Percentiles rank a stretch among this genome's conserved stretches.
phyloP scores from a whole-genome alignment of 495 filamentous ascomycete genomes.

The Annulohypoxylon nitens region DNA sequence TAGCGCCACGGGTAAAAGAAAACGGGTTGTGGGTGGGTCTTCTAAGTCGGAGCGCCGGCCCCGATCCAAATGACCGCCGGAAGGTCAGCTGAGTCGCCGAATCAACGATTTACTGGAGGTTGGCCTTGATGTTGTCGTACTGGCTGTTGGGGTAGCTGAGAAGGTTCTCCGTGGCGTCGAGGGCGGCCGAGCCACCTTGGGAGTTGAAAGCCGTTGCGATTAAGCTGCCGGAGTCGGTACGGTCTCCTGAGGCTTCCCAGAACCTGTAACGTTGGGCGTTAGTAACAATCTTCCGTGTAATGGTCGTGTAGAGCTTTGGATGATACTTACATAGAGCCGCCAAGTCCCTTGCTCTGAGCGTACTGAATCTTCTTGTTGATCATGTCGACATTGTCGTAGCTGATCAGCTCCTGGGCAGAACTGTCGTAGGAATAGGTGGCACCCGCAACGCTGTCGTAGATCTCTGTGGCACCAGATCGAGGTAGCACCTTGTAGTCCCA shows the following conservation, averaged over 20 bases:
- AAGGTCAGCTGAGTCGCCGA: background rate
- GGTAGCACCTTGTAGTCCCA: conserved; percentile 85
- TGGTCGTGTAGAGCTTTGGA: no score
- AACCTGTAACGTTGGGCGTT: conserved; percentile 55
- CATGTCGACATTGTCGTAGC: conserved; percentile 78
- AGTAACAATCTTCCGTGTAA: background rate
- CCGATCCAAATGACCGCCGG: conserved; percentile 39
- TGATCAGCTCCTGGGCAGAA: conserved; percentile 69
- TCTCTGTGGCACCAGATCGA: conserved; percentile 60
- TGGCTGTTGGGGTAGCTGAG: conserved; percentile 58
- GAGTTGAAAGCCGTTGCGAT: conserved; percentile 65
- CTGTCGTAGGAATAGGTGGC: conserved; percentile 80
- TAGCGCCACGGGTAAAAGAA: background rate
- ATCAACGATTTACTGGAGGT: conserved; percentile 34
- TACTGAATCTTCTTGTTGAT: conserved; percentile 74
- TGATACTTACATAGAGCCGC: conserved; percentile 74
- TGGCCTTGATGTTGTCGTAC: conserved; percentile 59
- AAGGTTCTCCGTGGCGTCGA: conserved; percentile 55
- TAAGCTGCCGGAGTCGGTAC: conserved; percentile 69
- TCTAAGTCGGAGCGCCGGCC: conserved; percentile 41
- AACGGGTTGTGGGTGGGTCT: conserved; percentile 11
- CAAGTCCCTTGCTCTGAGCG: conserved; percentile 71
- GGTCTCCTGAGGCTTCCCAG: conserved; percentile 89
- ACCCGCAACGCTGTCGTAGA: conserved; percentile 60
- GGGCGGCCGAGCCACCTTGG: conserved; percentile 50